These are phyloP conservation scores for Poronia punctata DNA, from an alignment of 495 filamentous ascomycete species.

Conservation along the genomic window DNA sequence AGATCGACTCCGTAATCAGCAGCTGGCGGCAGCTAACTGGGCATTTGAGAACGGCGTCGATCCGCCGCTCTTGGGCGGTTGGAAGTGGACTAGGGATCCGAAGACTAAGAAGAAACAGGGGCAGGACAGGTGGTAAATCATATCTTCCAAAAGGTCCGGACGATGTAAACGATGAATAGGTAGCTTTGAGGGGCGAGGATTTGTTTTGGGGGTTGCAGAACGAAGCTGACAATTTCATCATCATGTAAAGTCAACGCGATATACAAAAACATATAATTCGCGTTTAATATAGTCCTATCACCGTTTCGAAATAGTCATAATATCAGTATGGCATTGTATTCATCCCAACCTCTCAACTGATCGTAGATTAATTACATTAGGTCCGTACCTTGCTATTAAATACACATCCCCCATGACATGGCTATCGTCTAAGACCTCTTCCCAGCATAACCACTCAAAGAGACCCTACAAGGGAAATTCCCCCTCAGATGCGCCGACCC, in stretches of 20 bases:
- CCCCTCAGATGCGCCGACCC: conserved; percentile 21
- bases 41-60: conserved; percentile 62
- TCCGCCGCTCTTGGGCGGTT: conserved; percentile 55
- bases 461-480: conserved; percentile 19
- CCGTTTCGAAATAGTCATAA: neutral
- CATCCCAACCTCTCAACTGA: neutral
- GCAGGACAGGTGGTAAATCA: conserved; percentile 7
- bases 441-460: conserved; percentile 14
- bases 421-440: neutral
- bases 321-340: neutral
- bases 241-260: too few species aligned
- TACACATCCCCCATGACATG: too few species aligned
- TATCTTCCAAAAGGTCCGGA: neutral
- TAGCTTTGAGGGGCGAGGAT: too few species aligned
- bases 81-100: conserved; percentile 52
- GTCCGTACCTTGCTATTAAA: neutral
- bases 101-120: conserved; percentile 19
- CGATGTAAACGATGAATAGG: neutral
- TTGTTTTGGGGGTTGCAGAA: too few species aligned
- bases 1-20: conserved; percentile 53
- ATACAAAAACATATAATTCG: too few species aligned
- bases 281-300: neutral
- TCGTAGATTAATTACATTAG: neutral
- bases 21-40: conserved; percentile 49
- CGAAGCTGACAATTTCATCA: too few species aligned